Conservation (phyloP, 2,329 filamentous ascomycete genomes). For the Aspergillus aculeatinus region DNA sequence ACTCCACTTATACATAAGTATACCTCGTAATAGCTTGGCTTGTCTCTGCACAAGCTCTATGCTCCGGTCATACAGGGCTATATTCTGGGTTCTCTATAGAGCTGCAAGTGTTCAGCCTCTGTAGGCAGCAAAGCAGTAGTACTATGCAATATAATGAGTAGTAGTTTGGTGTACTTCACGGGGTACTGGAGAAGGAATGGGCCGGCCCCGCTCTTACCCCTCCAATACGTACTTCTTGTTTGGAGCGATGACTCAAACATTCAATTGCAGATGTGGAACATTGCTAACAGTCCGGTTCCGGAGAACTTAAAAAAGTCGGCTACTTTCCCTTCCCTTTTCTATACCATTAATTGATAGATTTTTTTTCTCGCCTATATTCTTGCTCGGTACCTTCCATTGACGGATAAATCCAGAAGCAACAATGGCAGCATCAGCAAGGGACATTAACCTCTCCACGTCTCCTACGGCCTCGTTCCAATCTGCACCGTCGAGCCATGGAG, state of each 20-base stretch:
- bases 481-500: conserved; percentile 63
- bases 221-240: not conserved
- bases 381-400: not conserved
- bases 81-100: too few species aligned
- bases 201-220: conserved; percentile 1
- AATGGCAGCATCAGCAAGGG: conserved; percentile 32
- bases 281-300: conserved; percentile 14
- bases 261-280: not conserved
- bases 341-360: not conserved
- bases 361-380: not conserved
- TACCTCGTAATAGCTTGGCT: too few species aligned
- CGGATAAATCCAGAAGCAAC: not conserved
- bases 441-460: conserved; percentile 67
- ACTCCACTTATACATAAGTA: not conserved
- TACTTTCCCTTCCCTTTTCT: not conserved
- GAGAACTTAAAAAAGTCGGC: conserved; percentile 7
- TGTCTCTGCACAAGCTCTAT: too few species aligned
- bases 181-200: not conserved
- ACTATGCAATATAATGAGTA: too few species aligned
- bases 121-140: too few species aligned
- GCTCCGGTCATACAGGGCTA: too few species aligned
- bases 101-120: too few species aligned
- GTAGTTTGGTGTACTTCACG: not conserved
- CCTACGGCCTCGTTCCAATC: conserved; percentile 75
- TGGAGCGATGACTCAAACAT: conserved; percentile 6